These are phyloP conservation scores for Cladorrhinum samala DNA, from an alignment of 495 filamentous ascomycete species.

Conservation along the genomic window DNA sequence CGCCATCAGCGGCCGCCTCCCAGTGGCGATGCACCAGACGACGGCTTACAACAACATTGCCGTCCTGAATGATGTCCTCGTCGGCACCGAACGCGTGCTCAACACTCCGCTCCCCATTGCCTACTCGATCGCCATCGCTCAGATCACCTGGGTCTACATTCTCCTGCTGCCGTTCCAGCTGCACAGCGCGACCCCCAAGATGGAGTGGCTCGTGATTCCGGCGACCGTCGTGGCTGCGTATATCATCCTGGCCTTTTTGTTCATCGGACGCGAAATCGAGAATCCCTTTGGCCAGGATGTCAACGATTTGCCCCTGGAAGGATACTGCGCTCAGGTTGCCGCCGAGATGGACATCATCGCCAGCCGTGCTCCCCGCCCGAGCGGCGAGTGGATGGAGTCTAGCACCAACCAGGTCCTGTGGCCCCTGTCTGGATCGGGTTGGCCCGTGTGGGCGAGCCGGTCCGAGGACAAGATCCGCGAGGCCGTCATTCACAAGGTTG, in stretches of 20 bases:
- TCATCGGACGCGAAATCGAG: constrained; percentile 81
- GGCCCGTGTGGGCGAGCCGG: constrained; percentile 54
- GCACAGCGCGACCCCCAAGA: constrained; percentile 41
- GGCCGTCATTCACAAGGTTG: constrained; percentile 33
- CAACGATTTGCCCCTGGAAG: constrained; percentile 77
- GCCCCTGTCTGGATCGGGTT: constrained; percentile 56
- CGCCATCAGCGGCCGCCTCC: constrained; percentile 49
- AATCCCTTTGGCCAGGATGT: constrained; percentile 85
- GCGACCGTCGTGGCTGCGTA: constrained; percentile 73
- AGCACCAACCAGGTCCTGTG: constrained; percentile 60
- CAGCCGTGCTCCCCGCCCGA: constrained; percentile 47
- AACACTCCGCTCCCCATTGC: constrained; percentile 79
- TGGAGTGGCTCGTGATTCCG: constrained; percentile 75
- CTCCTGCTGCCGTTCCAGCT: constrained; percentile 82
- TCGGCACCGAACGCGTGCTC: constrained; percentile 72
- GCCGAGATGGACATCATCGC: constrained; percentile 70
- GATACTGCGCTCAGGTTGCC: constrained; percentile 66
- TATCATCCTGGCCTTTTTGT: constrained; percentile 83
- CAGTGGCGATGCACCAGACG: constrained; percentile 44
- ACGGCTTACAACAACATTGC: constrained; percentile 46
- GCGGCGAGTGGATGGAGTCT: constrained; percentile 52
- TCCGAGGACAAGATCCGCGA: constrained; percentile 43
- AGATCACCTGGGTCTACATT: constrained; percentile 86
- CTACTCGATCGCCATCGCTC: constrained; percentile 78
- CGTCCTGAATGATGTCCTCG: constrained; percentile 65